Evolutionary conservation across 2,329 filamentous ascomycete genomes (phyloP).

Genomic region (Tolypocladium paradoxum): DNA sequence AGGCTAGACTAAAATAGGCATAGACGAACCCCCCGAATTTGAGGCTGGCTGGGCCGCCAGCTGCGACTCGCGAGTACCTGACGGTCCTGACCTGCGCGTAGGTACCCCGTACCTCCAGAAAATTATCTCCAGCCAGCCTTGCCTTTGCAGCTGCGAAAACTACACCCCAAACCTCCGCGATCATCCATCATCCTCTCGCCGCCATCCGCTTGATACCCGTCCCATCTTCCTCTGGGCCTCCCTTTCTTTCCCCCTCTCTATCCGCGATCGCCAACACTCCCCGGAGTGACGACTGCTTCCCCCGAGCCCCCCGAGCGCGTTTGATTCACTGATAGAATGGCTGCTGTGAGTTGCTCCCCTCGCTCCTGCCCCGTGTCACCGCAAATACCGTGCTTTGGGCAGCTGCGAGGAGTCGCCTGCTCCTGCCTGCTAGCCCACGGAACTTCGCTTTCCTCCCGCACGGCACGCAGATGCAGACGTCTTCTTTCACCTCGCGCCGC

Average conservation of each 20-base stretch:
- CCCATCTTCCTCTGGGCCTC: conserved; percentile 11
- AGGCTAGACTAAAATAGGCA: background rate
- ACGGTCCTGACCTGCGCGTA: background rate
- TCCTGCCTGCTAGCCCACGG: background rate
- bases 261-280: background rate
- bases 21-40: background rate
- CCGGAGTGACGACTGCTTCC: conserved; percentile 3
- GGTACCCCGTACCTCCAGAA: conserved; percentile 13
- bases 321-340: conserved; percentile 27
- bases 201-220: conserved; percentile 22
- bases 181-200: conserved; percentile 15
- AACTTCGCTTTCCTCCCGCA: background rate
- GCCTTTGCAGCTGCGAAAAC: conserved; percentile 21
- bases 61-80: background rate
- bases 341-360: conserved; percentile 26
- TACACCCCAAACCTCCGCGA: conserved; percentile 17
- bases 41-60: background rate
- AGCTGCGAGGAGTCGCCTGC: conserved; percentile 3
- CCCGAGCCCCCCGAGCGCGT: conserved; percentile 6
- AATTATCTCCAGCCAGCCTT: conserved; percentile 22
- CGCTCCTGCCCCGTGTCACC: conserved; percentile 2
- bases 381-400: background rate
- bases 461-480: background rate
- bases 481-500: background rate
- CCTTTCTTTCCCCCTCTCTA: background rate